Evolutionary conservation across 2,329 filamentous ascomycete genomes (phyloP), one percentile per base, ranked within the genome.

Genomic region (Alternaria infectoria): DNA sequence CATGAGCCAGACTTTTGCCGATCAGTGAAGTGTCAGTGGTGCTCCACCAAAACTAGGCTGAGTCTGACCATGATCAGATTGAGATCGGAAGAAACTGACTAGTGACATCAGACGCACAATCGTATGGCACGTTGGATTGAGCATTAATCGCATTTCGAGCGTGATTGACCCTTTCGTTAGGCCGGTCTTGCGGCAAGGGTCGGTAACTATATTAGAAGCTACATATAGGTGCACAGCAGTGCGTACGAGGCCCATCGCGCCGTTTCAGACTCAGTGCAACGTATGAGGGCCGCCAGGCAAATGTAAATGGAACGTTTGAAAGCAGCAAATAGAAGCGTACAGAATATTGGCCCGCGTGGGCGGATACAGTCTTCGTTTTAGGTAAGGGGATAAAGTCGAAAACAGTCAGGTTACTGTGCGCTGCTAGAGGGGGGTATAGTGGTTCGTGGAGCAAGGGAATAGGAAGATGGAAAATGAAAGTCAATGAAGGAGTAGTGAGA

Each of bases 341-440:
- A 78, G 54, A 46, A 64, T 68, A 71, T 65, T 75, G 66, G 70
- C 74, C 79, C 78, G 79, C 78, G 79, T 69, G 79, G 79, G 79
- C 79, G 75, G 78, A 74, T 77, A 79, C 77, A 78, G 73, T 80
- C 78, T 80, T 79, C 75, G 76, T 78, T 73, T 68, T 61, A 54
- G 66, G 63, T 62, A 62, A 71, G 54, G 60, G 44, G 65, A 70
- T 69, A 65, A 70, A 60, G 66, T 63, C 47, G 44, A 47, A 61
- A 60, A 60, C 61, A 56, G 60, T 54, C 49, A 40, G 45, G 59
- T 15, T 68, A 55, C 50, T 69, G 57, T 59, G 66, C 61, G 62
- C 60, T 63, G 55, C 60, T 62, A 64, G 54, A 63, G 50, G 69
- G 69, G 75, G 77, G 77, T 77, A 80, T 77, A 76, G 68, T 71